Percentiles rank a stretch among this genome's conserved stretches.
These are phyloP conservation scores for Yarrowia galli DNA, from an alignment of 1,139 yeast species.

Conservation along the genomic window DNA sequence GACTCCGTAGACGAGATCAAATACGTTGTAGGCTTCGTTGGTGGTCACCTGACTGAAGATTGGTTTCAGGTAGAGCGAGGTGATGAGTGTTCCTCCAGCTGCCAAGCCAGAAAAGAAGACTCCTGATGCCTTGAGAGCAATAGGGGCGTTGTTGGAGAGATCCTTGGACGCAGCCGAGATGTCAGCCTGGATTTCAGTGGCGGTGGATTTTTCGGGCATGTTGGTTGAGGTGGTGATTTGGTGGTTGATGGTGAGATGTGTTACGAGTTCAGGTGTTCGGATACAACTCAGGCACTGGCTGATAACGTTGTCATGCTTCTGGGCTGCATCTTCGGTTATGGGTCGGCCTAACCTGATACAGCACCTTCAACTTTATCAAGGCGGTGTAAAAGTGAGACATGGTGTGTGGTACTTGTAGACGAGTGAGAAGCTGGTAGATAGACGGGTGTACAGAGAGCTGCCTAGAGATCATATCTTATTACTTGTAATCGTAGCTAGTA, in stretches of 20 bases:
- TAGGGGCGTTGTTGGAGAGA: background rate
- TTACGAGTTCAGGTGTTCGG: background rate
- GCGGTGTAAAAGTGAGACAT: background rate
- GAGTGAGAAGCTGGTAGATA: too few relatives aligned
- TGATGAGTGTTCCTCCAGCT: slow-evolving; percentile 27
- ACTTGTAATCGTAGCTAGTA: too few relatives aligned
- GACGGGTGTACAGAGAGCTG: too few relatives aligned
- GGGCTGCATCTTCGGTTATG: slow-evolving; percentile 1
- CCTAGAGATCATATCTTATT: too few relatives aligned
- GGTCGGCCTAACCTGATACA: too few relatives aligned
- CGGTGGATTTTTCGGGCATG: slow-evolving; percentile 4
- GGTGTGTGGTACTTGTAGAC: too few relatives aligned
- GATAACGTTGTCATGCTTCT: background rate
- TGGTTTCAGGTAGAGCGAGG: background rate
- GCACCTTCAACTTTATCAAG: background rate
- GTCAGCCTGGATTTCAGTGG: background rate
- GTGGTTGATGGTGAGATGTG: background rate
- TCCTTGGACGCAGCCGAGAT: background rate
- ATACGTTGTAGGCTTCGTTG: slow-evolving; percentile 11
- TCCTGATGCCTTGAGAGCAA: slow-evolving; percentile 7
- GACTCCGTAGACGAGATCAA: slow-evolving; percentile 16
- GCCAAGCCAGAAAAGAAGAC: slow-evolving; percentile 20
- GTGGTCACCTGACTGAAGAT: background rate
- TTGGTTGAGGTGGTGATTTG: background rate
- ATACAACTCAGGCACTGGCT: background rate